These are phyloP conservation scores for Dorcoceras hygrometricum DNA, from an alignment of 257 asterid species.

Conservation along the genomic window DNA sequence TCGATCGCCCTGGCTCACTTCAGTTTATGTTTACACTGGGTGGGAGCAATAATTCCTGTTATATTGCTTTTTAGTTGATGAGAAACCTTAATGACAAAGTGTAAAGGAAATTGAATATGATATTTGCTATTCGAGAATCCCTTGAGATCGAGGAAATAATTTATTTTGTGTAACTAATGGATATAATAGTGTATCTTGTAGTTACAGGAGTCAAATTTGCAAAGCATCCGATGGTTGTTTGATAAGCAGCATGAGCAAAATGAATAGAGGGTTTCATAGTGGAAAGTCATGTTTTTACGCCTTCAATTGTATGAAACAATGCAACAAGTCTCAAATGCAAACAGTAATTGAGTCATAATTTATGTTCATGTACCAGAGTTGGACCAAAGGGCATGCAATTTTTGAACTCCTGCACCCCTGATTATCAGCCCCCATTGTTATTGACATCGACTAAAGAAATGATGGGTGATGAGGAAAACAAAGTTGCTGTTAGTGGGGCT, in stretches of 20 bases:
- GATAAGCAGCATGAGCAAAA: no score
- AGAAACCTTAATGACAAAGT: not conserved
- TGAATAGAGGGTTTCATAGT: no score
- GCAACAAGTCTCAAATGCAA: constrained; percentile 9
- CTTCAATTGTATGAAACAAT: constrained; percentile 8
- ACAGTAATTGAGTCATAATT: constrained; percentile 21
- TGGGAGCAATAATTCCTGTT: constrained; percentile 5
- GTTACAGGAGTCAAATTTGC: no score
- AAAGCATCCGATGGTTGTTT: no score
- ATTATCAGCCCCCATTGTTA: constrained; percentile 81
- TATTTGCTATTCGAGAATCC: not conserved
- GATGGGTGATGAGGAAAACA: constrained; percentile 45
- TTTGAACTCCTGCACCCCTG: constrained; percentile 83
- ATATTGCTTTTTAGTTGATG: not conserved
- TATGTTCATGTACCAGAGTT: constrained; percentile 52
- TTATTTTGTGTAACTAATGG: constrained; percentile 13
- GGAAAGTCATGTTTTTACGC: no score
- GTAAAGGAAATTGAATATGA: not conserved
- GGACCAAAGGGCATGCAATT: constrained; percentile 72
- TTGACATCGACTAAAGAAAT: constrained; percentile 56
- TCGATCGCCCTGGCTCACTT: not conserved
- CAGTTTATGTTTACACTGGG: not conserved
- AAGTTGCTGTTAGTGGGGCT: constrained; percentile 36
- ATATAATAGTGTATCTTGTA: no score
- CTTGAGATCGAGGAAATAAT: not conserved